Conservation (phyloP, 345 rosid genomes). For the Firmiana major region DNA sequence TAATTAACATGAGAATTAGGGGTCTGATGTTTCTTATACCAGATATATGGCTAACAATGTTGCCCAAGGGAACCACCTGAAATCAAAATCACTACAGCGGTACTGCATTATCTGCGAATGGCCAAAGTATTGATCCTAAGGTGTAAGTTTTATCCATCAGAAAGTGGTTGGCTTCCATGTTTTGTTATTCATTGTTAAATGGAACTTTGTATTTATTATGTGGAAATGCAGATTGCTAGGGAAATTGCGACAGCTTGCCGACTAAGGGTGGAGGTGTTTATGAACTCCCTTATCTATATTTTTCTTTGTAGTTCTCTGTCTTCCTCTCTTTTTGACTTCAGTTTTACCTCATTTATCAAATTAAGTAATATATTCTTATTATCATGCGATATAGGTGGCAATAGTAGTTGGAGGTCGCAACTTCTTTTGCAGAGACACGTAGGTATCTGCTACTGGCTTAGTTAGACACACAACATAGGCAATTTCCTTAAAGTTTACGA, state of each 20-base stretch:
- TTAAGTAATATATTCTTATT: too few species aligned
- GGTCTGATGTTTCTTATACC: neutral
- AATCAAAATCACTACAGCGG: conserved; percentile 36
- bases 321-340: too few species aligned
- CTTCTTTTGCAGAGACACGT: too few species aligned
- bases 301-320: too few species aligned
- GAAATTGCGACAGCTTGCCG: conserved; percentile 40
- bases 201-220: conserved; percentile 20
- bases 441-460: too few species aligned
- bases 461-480: too few species aligned
- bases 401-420: too few species aligned
- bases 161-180: neutral
- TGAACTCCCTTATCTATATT: neutral
- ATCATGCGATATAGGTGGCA: too few species aligned
- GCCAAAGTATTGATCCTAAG: conserved; percentile 42
- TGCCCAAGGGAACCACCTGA: conserved; percentile 21
- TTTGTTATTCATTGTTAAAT: neutral
- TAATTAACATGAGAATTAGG: neutral
- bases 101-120: conserved; percentile 37
- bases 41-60: conserved; percentile 19
- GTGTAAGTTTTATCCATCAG: conserved; percentile 16
- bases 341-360: too few species aligned
- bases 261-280: conserved; percentile 39
- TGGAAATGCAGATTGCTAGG: conserved; percentile 45
- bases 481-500: too few species aligned